Conservation (phyloP, 306 rosid genomes). For the Vicia sativa region DNA sequence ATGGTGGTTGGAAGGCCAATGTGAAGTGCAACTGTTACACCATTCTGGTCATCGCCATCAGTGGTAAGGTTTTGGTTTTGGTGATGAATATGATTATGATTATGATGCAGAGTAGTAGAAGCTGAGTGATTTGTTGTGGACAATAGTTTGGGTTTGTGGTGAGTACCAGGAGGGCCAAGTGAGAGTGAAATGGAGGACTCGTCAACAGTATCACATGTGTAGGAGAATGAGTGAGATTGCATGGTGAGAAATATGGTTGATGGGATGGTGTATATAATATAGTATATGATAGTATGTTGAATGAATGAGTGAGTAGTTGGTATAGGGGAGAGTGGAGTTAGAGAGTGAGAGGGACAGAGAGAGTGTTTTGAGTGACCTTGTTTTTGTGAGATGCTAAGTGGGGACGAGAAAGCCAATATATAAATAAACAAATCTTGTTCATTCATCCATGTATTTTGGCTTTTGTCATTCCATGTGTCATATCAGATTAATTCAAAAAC, state of each 20-base stretch:
- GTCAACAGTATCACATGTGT: conserved; percentile 44
- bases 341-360: conserved; percentile 14
- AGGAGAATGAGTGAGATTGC: conserved; percentile 55
- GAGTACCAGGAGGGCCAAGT: conserved; percentile 72
- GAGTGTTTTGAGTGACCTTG: conserved; percentile 28
- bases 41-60: conserved; percentile 38
- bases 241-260: conserved; percentile 48
- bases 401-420: conserved; percentile 42
- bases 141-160: conserved; percentile 35
- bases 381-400: conserved; percentile 43
- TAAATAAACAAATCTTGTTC: conserved; percentile 47
- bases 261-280: conserved; percentile 14
- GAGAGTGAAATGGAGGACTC: conserved; percentile 80
- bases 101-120: background rate
- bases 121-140: conserved; percentile 38
- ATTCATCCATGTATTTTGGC: conserved; percentile 27
- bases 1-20: conserved; percentile 61
- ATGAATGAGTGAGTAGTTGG: background rate
- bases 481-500: background rate
- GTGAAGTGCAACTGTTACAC: conserved; percentile 80
- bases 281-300: conserved; percentile 14
- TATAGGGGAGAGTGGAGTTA: conserved; percentile 4
- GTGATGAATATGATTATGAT: background rate
- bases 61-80: conserved; percentile 45
- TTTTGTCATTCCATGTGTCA: conserved; percentile 1